Conservation (phyloP, 768 basidiomycete species). For the Trametes meyenii region DNA sequence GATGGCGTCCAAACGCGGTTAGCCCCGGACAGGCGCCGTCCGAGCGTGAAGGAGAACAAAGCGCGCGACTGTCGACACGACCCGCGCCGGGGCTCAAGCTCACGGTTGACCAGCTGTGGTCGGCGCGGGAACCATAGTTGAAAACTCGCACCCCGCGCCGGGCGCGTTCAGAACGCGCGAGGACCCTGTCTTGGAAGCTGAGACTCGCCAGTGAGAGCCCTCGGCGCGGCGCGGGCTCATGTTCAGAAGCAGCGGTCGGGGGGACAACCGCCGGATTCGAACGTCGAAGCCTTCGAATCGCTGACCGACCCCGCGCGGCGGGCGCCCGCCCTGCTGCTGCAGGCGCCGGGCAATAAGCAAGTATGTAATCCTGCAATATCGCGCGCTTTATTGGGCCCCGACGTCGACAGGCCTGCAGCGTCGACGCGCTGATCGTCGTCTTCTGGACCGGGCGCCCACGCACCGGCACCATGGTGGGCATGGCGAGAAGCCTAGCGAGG, state of each 20-base stretch:
- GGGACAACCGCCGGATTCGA: constrained; percentile 3
- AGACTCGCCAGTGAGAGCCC: neutral
- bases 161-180: neutral
- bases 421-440: no score
- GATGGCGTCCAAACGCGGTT: constrained; percentile 11
- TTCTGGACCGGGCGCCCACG: no score
- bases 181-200: constrained; percentile 5
- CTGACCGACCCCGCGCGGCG: neutral
- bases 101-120: no score
- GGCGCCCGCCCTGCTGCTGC: neutral
- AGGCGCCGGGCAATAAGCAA: neutral
- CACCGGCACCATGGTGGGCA: no score
- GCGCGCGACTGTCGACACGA: neutral
- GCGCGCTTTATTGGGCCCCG: no score
- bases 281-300: no score
- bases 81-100: neutral
- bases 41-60: no score
- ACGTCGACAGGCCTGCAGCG: no score
- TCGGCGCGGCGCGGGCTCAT: neutral
- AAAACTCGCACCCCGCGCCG: no score
- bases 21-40: neutral
- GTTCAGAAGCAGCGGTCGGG: neutral
- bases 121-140: no score
- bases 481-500: no score
- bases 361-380: neutral